Conservation (phyloP, 2,329 filamentous ascomycete genomes). For the Berkeleyomyces basicola region DNA sequence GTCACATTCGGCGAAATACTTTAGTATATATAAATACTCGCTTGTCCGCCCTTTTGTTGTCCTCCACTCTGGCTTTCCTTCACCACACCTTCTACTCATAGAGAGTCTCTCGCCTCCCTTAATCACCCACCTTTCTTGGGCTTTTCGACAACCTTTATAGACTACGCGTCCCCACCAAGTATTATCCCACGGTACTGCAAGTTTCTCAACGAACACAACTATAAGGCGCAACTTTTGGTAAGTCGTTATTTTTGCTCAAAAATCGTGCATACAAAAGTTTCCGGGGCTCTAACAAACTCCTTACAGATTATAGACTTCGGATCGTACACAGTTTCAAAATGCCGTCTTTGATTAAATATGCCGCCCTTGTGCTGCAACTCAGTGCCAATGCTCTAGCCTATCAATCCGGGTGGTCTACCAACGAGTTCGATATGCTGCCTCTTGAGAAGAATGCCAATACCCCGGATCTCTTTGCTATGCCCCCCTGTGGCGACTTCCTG, state of each 20-base stretch:
- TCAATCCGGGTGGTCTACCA: not conserved
- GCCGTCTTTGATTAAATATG: not conserved
- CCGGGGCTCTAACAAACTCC: not conserved
- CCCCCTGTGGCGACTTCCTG: constrained; percentile 38
- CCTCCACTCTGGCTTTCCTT: too few relatives aligned
- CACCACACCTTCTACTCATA: too few relatives aligned
- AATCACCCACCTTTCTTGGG: not conserved
- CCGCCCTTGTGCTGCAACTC: not conserved
- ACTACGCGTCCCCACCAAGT: too few relatives aligned
- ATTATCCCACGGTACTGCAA: too few relatives aligned
- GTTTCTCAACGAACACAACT: too few relatives aligned
- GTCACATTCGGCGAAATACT: not conserved
- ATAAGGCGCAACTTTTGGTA: too few relatives aligned
- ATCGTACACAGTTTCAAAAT: not conserved
- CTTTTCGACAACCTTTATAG: not conserved
- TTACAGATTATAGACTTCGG: not conserved
- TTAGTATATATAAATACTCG: too few relatives aligned
- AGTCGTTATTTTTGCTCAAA: too few relatives aligned
- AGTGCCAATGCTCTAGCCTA: not conserved
- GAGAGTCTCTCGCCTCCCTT: too few relatives aligned
- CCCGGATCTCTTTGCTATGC: constrained; percentile 41
- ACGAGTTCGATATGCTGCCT: constrained; percentile 16
- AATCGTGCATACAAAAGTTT: not conserved
- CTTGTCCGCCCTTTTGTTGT: too few relatives aligned
- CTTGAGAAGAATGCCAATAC: constrained; percentile 23